Conservation (phyloP, 1,139 yeast species). For the Saccharomyces hybrid region DNA sequence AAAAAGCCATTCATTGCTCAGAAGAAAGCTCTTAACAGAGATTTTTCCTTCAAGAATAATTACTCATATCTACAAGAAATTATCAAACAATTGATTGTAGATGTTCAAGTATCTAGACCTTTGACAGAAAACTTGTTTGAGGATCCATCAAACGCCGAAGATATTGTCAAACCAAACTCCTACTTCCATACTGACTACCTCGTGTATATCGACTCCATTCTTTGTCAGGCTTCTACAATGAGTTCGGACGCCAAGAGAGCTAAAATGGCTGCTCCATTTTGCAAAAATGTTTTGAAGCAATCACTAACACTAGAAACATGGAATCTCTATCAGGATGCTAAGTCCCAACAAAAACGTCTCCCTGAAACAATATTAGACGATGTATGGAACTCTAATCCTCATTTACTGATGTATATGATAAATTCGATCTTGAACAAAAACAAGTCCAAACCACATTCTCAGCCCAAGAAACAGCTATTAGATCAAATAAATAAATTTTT, state of each 20-base stretch:
- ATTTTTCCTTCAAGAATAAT: constrained; percentile 1
- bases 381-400: constrained; percentile 27
- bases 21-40: not conserved
- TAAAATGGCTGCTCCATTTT: constrained; percentile 11
- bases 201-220: constrained; percentile 14
- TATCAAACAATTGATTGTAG: not conserved
- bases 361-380: constrained; percentile 18
- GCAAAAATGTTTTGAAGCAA: constrained; percentile 17
- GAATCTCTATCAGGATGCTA: not conserved
- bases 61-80: constrained; percentile 1
- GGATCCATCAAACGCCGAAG: not conserved
- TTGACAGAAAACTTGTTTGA: constrained; percentile 3
- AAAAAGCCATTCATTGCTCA: constrained; percentile 7
- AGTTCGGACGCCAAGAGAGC: constrained; percentile 3
- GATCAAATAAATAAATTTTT: constrained; percentile 19
- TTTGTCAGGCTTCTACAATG: constrained; percentile 24
- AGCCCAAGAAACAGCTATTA: constrained; percentile 7
- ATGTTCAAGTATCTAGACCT: not conserved
- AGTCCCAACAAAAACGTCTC: constrained; percentile 9
- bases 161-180: constrained; percentile 2
- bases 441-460: constrained; percentile 8
- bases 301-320: constrained; percentile 14
- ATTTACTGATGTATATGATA: constrained; percentile 19
- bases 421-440: constrained; percentile 12
- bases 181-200: constrained; percentile 14